Conservation (phyloP, 768 basidiomycete species). For the Kockovaella imperatae region DNA sequence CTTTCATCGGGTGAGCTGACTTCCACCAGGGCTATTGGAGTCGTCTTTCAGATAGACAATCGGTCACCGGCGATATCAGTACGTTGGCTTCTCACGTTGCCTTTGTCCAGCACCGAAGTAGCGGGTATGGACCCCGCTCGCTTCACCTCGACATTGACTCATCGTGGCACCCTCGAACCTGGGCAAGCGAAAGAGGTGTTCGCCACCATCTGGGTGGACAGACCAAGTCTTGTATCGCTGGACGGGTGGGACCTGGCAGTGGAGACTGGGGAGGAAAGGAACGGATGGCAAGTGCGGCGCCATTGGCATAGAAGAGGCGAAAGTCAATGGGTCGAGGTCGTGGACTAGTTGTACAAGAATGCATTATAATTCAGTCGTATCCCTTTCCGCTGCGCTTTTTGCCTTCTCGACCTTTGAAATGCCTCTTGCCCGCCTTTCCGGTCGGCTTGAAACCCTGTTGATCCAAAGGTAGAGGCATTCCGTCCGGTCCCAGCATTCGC, state of each 20-base stretch:
- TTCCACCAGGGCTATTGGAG: conserved; percentile 5
- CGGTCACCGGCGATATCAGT: conserved; percentile 59
- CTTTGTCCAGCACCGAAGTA: conserved; percentile 23
- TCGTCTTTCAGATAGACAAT: conserved; percentile 60
- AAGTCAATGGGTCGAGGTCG: conserved; percentile 9
- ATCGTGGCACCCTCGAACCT: conserved; percentile 56
- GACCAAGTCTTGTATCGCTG: conserved; percentile 60
- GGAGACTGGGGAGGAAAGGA: conserved; percentile 35
- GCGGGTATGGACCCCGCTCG: conserved; percentile 36
- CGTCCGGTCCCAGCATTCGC: conserved; percentile 68
- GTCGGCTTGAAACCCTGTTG: conserved; percentile 56
- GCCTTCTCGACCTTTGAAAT: conserved; percentile 72
- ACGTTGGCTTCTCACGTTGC: conserved; percentile 56
- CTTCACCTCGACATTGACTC: conserved; percentile 62
- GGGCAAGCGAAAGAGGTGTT: conserved; percentile 48
- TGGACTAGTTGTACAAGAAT: background rate
- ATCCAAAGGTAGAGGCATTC: conserved; percentile 70
- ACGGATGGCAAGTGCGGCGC: conserved; percentile 15
- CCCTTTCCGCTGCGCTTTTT: conserved; percentile 92
- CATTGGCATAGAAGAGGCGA: conserved; percentile 22
- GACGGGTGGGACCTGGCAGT: conserved; percentile 65
- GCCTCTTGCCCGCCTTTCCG: conserved; percentile 59
- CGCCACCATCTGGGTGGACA: conserved; percentile 56
- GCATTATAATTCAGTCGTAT: conserved; percentile 56
- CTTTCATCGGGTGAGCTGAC: background rate